Percentiles rank a stretch among this genome's conserved stretches.
These are phyloP conservation scores for Cairneyella variabilis DNA, from an alignment of 495 filamentous ascomycete species.

Conservation along the genomic window DNA sequence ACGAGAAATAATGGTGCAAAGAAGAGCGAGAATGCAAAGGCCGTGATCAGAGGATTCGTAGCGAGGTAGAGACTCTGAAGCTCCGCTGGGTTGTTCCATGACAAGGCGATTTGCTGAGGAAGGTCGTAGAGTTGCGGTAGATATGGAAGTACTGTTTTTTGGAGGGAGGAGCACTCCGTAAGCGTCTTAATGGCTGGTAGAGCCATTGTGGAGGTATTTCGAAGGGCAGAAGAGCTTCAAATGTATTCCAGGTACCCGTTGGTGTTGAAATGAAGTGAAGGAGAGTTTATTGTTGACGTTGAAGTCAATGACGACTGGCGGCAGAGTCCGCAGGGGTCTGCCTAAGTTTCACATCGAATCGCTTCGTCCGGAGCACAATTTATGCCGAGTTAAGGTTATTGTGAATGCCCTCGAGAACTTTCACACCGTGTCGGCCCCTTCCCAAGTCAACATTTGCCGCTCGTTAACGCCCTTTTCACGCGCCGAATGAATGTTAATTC, in stretches of 20 bases:
- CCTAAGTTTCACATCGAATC: neutral
- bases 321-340: neutral
- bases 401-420: too few relatives aligned
- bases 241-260: too few relatives aligned
- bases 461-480: neutral
- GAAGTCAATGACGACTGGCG: neutral
- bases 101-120: conserved; percentile 56
- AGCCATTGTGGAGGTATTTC: conserved; percentile 43
- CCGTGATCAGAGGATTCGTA: conserved; percentile 83
- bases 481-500: neutral
- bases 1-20: conserved; percentile 67
- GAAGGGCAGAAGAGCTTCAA: neutral
- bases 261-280: too few relatives aligned
- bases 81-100: conserved; percentile 47
- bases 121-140: conserved; percentile 73
- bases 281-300: neutral
- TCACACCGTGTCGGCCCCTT: neutral
- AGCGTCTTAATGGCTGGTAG: conserved; percentile 67
- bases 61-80: conserved; percentile 67
- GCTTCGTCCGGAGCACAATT: neutral
- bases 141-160: conserved; percentile 68
- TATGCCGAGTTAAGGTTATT: too few relatives aligned
- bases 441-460: too few relatives aligned
- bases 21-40: conserved; percentile 65
- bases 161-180: conserved; percentile 68